A percentile compares a stretch with the other conserved stretches of the same genome.
Evolutionary conservation across 768 basidiomycete genomes (phyloP).

Genomic region (Amyloporia xantha): DNA sequence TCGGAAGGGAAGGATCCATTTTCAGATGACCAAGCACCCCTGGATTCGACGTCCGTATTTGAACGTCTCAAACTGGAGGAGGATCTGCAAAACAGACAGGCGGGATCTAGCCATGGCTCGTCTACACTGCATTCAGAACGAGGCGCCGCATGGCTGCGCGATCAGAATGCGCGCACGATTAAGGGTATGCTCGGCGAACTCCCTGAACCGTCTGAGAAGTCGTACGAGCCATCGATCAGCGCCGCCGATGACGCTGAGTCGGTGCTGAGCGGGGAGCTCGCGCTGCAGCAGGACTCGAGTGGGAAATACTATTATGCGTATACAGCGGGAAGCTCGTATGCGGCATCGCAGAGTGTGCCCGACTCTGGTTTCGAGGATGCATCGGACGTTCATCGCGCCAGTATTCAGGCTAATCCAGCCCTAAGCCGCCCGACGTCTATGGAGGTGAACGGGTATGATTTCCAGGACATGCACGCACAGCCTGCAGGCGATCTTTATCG

Average conservation of each 20-base stretch:
- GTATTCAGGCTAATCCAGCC: conserved; percentile 6
- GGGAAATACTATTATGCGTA: conserved; percentile 80
- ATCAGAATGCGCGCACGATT: conserved; percentile 70
- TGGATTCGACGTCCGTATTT: conserved; percentile 27
- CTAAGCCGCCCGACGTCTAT: conserved; percentile 54
- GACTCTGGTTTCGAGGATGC: conserved; percentile 52
- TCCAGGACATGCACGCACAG: not conserved
- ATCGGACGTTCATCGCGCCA: conserved; percentile 18
- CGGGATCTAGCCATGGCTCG: conserved; percentile 33
- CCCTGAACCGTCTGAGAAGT: conserved; percentile 54
- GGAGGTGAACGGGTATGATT: conserved; percentile 50
- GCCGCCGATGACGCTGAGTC: conserved; percentile 29
- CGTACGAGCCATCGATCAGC: conserved; percentile 36
- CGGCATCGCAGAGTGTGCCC: conserved; percentile 39
- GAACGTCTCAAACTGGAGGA: conserved; percentile 51
- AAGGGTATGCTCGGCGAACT: conserved; percentile 51
- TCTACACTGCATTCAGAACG: conserved; percentile 51
- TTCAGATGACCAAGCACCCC: not conserved
- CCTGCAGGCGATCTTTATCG: not conserved
- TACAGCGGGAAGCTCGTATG: conserved; percentile 39
- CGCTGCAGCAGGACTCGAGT: conserved; percentile 55
- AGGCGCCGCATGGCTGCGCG: conserved; percentile 75
- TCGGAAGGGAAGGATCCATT: conserved; percentile 2
- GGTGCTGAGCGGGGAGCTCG: conserved; percentile 54
- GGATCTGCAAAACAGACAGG: conserved; percentile 16